Base-by-base conservation (phyloP, 177 flowering plant genomes). In the Vitis hybrid region DNA sequence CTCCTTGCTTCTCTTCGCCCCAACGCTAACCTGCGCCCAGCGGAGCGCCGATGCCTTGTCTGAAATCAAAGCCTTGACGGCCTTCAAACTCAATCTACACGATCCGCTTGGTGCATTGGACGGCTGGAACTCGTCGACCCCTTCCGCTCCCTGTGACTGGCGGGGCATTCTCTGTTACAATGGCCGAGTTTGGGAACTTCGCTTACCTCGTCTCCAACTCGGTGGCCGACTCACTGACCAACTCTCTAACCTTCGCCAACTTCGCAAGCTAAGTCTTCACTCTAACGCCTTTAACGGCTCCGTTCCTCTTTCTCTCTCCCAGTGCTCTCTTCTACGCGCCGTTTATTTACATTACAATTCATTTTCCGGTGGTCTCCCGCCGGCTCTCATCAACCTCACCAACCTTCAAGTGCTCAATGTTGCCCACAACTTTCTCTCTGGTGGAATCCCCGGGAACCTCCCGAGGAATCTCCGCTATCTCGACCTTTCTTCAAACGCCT, bases 131-230 rank as follows among this genome's bases (percentile, higher is more conserved):
- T 3, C 85, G 0, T 66, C 86, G 40, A 76, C 89, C 19, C 81
- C 86, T 1, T 52, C 72, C 15, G 88, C 92, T 49, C 92, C 92
- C 30, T 94, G 99, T 66, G 96, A 93, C 80, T 94, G 99, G 99
- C 87, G 85, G n/a, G 99, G 99, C 48, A 75, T 94, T 51, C 15
- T 10, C 23, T 95, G 99, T 70, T 70, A 56, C 67, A 49, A 64
- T 54, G 72, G 66, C 81, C 71, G 84, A 32, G 98, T 95, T 57
- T 70, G 67, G n/a, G 89, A 91, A 73, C 87, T 94, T 75, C 90
- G 93, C 4, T 76, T 94, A 2, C 95, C 95, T 45, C 86, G 90
- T 4, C 86, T 89, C 60, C 84, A 78, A n/a, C 91, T 93, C 71
- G 59, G 71, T 50, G 97, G 97, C 34, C 74, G 57, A 6, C 77